phyloP scores from a whole-genome alignment of 768 basidiomycete species.

The Panaeolus papilionaceus region DNA sequence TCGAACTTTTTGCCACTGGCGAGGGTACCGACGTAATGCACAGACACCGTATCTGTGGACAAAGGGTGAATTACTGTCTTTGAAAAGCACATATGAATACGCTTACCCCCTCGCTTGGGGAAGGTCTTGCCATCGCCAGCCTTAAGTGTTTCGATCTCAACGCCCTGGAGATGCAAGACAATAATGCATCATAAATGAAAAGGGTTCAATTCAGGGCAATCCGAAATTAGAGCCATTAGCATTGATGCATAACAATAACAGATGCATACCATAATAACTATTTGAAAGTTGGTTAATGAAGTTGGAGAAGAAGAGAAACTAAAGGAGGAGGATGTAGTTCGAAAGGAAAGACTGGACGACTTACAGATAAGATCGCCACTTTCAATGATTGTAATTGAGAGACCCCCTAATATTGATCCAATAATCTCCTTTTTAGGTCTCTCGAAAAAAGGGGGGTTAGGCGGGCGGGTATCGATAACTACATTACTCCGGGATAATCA shows the following conservation, averaged over 20 bases:
- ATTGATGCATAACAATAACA: background rate
- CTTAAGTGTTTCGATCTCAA: slow-evolving; percentile 60
- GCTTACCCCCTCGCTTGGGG: slow-evolving; percentile 75
- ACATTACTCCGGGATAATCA: background rate
- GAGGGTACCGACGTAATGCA: slow-evolving; percentile 85
- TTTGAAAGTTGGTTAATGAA: slow-evolving; percentile 11
- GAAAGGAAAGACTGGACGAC: background rate
- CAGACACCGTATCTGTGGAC: slow-evolving; percentile 65
- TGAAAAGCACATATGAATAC: slow-evolving; percentile 22
- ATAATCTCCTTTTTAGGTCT: background rate
- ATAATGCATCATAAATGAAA: slow-evolving; percentile 1
- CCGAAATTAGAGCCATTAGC: background rate
- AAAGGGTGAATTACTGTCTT: slow-evolving; percentile 22
- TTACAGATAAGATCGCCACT: slow-evolving; percentile 15
- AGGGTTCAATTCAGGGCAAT: background rate
- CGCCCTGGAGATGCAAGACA: slow-evolving; percentile 56
- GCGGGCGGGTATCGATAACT: slow-evolving; percentile 4
- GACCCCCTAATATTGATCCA: background rate
- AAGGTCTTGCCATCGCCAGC: slow-evolving; percentile 68
- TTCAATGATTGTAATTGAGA: slow-evolving; percentile 10
- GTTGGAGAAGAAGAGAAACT: slow-evolving; percentile 43
- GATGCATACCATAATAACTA: background rate
- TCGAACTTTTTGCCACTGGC: slow-evolving; percentile 70
- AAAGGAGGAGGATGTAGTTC: slow-evolving; percentile 17
- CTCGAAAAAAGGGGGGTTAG: slow-evolving; percentile 47